Conservation (phyloP, 768 basidiomycete species). For the Amanita rimosa region DNA sequence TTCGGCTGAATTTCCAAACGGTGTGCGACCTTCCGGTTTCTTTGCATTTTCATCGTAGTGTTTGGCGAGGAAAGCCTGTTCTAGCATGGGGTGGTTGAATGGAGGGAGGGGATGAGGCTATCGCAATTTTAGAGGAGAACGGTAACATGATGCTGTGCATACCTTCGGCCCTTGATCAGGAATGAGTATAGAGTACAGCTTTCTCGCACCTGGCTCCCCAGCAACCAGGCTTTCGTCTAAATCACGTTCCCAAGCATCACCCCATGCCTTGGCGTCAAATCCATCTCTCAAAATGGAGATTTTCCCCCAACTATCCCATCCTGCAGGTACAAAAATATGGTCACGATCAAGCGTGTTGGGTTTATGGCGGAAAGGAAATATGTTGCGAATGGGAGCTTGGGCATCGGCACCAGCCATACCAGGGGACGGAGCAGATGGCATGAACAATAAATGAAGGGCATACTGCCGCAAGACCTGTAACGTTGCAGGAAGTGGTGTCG, state of each 20-base stretch:
- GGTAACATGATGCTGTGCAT: conserved; percentile 12
- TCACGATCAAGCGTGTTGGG: conserved; percentile 93
- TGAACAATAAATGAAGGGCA: conserved; percentile 70
- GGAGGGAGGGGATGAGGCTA: conserved; percentile 60
- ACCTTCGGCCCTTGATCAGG: conserved; percentile 71
- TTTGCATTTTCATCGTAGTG: conserved; percentile 90
- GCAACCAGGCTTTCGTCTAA: conserved; percentile 31
- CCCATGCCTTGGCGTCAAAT: conserved; percentile 76
- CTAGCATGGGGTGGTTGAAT: conserved; percentile 74
- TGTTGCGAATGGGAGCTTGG: conserved; percentile 57
- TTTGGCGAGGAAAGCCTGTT: conserved; percentile 84
- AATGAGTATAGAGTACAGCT: conserved; percentile 59
- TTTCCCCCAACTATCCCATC: conserved; percentile 99
- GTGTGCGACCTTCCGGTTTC: conserved; percentile 82
- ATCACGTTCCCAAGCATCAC: conserved; percentile 72
- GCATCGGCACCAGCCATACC: conserved; percentile 47
- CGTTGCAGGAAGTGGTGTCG: conserved; percentile 70
- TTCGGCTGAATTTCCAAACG: conserved; percentile 49
- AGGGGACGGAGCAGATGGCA: conserved; percentile 68
- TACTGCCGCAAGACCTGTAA: conserved; percentile 74
- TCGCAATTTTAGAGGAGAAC: not conserved
- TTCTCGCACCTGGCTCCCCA: conserved; percentile 51
- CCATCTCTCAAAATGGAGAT: conserved; percentile 83
- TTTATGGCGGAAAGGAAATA: conserved; percentile 79
- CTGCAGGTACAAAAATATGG: conserved; percentile 82